Percentiles rank a stretch among this genome's conserved stretches.
These are phyloP conservation scores for Drosera spatulata DNA, from an alignment of 179 eudicot genomes.

Conservation along the genomic window DNA sequence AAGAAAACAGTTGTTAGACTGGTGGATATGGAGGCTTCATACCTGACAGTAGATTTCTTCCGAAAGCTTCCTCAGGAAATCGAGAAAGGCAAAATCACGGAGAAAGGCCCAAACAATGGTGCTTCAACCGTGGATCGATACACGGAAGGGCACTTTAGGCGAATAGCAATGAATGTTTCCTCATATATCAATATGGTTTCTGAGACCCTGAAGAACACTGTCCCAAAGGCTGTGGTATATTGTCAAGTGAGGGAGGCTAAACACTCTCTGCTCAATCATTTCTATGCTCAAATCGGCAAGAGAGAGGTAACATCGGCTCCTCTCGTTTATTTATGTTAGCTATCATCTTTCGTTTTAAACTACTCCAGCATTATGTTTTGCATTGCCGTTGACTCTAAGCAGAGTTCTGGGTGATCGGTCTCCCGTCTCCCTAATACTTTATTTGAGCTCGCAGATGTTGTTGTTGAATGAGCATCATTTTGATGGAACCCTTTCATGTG, in stretches of 20 bases:
- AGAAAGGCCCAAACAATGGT: slow-evolving; percentile 12
- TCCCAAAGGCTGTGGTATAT: slow-evolving; percentile 89
- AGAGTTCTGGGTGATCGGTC: too few relatives aligned
- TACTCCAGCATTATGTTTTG: too few relatives aligned
- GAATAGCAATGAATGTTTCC: slow-evolving; percentile 81
- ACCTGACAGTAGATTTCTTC: slow-evolving; percentile 86
- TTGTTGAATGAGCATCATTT: too few relatives aligned
- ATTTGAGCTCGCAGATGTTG: too few relatives aligned
- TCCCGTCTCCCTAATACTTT: too few relatives aligned
- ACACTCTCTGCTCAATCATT: slow-evolving; percentile 56
- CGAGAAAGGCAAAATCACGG: slow-evolving; percentile 40
- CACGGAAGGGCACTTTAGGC: slow-evolving; percentile 71
- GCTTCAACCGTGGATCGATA: slow-evolving; percentile 44
- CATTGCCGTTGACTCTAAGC: too few relatives aligned
- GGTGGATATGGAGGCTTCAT: slow-evolving; percentile 89
- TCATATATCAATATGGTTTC: slow-evolving; percentile 70
- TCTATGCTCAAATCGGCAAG: slow-evolving; percentile 73
- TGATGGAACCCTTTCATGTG: too few relatives aligned
- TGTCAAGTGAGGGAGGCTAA: slow-evolving; percentile 92
- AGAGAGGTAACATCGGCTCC: slow-evolving; percentile 44
- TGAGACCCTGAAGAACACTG: slow-evolving; percentile 57
- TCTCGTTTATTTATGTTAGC: too few relatives aligned
- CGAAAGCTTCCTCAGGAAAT: slow-evolving; percentile 81
- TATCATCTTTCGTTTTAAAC: too few relatives aligned
- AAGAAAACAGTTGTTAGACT: slow-evolving; percentile 69